These are phyloP conservation scores for Auxenochlorella pyrenoidosa DNA, from an alignment of 139 green algal genomes.

Conservation along the genomic window DNA sequence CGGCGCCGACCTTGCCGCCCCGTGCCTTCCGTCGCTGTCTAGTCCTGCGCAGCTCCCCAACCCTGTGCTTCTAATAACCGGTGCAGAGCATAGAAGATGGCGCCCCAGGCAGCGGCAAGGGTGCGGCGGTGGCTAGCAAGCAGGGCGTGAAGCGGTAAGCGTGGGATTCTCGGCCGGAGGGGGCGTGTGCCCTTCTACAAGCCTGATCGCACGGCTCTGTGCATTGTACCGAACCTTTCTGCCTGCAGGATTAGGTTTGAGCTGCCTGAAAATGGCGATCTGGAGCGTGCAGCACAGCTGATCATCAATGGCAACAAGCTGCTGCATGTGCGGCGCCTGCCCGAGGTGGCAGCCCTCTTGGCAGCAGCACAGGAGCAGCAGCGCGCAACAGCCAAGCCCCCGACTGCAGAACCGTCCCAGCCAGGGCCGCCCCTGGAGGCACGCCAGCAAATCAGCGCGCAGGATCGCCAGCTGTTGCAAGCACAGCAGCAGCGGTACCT, in stretches of 20 bases:
- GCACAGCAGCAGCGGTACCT: conserved; percentile 35
- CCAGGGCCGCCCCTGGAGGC: not conserved
- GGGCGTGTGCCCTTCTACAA: too few relatives aligned
- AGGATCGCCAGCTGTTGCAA: conserved; percentile 32
- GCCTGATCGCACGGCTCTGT: too few relatives aligned
- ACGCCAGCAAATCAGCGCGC: not conserved
- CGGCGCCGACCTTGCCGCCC: too few relatives aligned
- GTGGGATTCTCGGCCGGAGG: fast-evolving
- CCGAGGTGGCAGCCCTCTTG: conserved; percentile 62
- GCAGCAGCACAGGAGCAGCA: conserved; percentile 51
- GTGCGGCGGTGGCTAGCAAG: conserved; percentile 3
- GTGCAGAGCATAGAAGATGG: conserved; percentile 27
- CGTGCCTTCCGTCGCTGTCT: too few relatives aligned
- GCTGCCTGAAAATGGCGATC: conserved; percentile 60
- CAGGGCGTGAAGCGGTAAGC: conserved; percentile 43
- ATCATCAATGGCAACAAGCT: conserved; percentile 85
- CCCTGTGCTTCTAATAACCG: not conserved
- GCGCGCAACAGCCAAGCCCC: not conserved
- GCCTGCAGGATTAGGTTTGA: conserved; percentile 57
- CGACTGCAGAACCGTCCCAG: not conserved
- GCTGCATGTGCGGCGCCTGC: conserved; percentile 76
- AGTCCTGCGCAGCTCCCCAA: not conserved
- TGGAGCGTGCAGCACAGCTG: conserved; percentile 67
- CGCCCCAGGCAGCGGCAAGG: not conserved
- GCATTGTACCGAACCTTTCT: not conserved